Base-by-base conservation (phyloP, 805 yeast species). In the Wickerhamiella lipophila region DNA sequence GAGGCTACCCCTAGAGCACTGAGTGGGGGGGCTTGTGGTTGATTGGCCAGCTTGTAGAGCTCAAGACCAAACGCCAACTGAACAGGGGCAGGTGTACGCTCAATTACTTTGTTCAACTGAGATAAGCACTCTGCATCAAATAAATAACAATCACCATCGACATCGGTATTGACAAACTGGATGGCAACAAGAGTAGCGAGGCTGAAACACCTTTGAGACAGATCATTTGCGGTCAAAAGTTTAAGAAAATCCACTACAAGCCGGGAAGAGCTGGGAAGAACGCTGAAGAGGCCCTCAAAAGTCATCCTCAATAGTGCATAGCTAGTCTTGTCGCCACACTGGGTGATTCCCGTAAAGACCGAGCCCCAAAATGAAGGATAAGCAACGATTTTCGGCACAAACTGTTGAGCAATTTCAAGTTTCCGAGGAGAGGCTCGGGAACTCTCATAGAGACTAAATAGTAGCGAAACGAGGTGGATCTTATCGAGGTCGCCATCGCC, bases 31-130 rank as follows among this genome's bases (percentile, higher is more conserved):
- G 29, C 13, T 18, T 27, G 34, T 6, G 18, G 19, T 15, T 22
- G 30, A 19, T 42, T 27, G 8, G 64, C 57, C 9, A 60, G 52
- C 22, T 55, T 43, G 36, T 55, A 58, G 1, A 60, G 47, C 7
- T 55, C 55, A 16, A 61, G 52, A 3, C 58, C 55, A 66, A 67
- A 64, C 7, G 58, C 60, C 12, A 64, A 56, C 6, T n/a, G 22
- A 27, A 42, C 46, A 6, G 42, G 25, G 3, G 42, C 35, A 11
- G 38, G 48, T 3, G 22, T 22, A 3, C 19, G 19, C 6, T 16
- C 26, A 7, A 34, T 23, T 15, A 23, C 1, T 11, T 23, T 19
- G 19, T 32, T 23, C 8, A 43, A 9, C n/a, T 19, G 19, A 2
- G 26, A 23, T 22, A 43, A 26, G 13, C 40, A 19, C 8, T 18